Base-by-base conservation (phyloP, 257 asterid species). In the Solanum rostratum region DNA sequence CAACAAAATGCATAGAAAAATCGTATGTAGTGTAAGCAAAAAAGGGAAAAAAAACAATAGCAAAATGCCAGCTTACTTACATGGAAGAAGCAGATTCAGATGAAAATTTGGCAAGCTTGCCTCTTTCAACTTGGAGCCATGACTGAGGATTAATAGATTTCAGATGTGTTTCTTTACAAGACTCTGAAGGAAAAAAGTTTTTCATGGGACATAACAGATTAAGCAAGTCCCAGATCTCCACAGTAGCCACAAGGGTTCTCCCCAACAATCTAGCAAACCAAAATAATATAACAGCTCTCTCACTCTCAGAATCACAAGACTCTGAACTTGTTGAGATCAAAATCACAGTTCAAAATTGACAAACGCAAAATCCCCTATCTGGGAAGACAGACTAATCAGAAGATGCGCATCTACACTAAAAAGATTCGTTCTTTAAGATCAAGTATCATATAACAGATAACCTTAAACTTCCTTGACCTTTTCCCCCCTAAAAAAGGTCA, bases 101-200 rank as follows among this genome's bases (percentile, higher is more conserved):
- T n/a, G 94, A 90, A 53, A 89, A 86, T 86, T 95, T 93, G 19
- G 97, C 74, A 74, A 90, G 95, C 85, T 97, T 95, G 53, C 99
- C 99, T 92, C 98, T 93, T 89, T 97, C 99, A 87, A 94, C 99
- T 89, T 95, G 99, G 87, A 97, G 96, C 98, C 99, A 97, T 85
- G 98, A 91, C 90, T 97, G 99, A 39, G 98, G 99, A 89, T 91
- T 94, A 86, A 95, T 86, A 19, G 93, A 85, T 84, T 89, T 92
- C 50, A 92, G 91, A 79, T 91, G 93, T 33, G 96, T 90, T 62
- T 95, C 98, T 88, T 92, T 95, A 90, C 94, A 94, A 68, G 98
- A 91, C 65, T 95, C 99, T 15, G 98, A 94, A 87, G 97, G 93
- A 62, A 93, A 92, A 83, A 91, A 91, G 43, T 93, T 89, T 97